Percentiles rank a stretch among this genome's conserved stretches.
Conservation (phyloP, 352 stramenopile species). For the Peronospora tabacina region DNA sequence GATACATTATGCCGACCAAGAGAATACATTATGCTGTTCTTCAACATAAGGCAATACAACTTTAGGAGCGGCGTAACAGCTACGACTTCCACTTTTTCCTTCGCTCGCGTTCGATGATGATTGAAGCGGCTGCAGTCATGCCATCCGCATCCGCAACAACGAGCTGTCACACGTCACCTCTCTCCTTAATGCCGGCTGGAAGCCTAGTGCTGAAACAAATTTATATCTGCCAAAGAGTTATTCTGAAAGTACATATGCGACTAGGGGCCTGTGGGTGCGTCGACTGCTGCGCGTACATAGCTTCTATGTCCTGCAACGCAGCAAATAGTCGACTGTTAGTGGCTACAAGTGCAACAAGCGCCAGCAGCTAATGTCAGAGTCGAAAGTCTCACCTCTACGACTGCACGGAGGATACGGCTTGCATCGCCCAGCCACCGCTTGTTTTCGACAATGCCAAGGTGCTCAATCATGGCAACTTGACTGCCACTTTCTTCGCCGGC, state of each 20-base stretch:
- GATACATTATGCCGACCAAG: neutral
- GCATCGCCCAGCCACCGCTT: slow-evolving; percentile 51
- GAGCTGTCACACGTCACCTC: slow-evolving; percentile 20
- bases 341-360: neutral
- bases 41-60: slow-evolving; percentile 2
- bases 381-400: slow-evolving; percentile 36
- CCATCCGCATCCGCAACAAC: slow-evolving; percentile 29
- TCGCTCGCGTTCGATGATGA: neutral
- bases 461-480: slow-evolving; percentile 45
- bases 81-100: neutral
- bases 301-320: slow-evolving; percentile 42
- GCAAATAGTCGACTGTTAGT: slow-evolving; percentile 8
- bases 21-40: neutral
- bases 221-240: slow-evolving; percentile 33
- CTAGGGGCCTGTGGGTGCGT: slow-evolving; percentile 27
- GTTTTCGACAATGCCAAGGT: slow-evolving; percentile 44
- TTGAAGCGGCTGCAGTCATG: slow-evolving; percentile 15
- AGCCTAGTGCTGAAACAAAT: slow-evolving; percentile 47
- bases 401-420: slow-evolving; percentile 37
- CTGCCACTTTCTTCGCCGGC: slow-evolving; percentile 31
- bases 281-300: slow-evolving; percentile 27
- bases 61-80: slow-evolving; percentile 4
- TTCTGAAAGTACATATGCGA: slow-evolving; percentile 39
- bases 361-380: neutral
- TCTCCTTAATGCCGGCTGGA: slow-evolving; percentile 35